Evolutionary conservation across 768 basidiomycete genomes (phyloP), one percentile per base, ranked within the genome.

Genomic region (Postia placenta): DNA sequence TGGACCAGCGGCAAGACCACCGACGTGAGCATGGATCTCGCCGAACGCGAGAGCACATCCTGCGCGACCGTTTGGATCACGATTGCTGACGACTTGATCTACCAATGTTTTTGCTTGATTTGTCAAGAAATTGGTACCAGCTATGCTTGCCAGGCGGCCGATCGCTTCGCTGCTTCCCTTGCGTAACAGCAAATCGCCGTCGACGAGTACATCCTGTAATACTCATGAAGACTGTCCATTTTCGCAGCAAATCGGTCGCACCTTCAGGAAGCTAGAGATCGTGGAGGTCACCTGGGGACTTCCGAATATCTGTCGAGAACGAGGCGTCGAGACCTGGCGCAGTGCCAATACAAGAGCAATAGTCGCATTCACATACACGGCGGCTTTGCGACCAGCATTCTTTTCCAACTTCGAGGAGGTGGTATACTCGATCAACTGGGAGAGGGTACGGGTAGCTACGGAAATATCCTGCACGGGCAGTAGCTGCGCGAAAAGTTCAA

Each of bases 41-140:
- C 92, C 92, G 59, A 98, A 92, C 0, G 94, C 87, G 30, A 93
- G 68, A 0, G 93, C 92, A 62, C 93, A 97, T 0, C 96, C 96
- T 14, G 95, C 94, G 15, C 96, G 82, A 20, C 85, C 85, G 53
- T 89, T 78, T 0, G 96, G 95, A 64, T 95, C 88, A 15, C 95
- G 86, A 64, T 98, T 96, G 66, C 76, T 91, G 48, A 98, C 92
- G 20, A 98, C 87, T 59, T 92, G 87, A 57, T 96, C 88, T 7
- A 98, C 92, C 3, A 97, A 74, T 53, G 81, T 81, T 65, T 96
- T 96, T 53, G 92, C 85, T 64, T 94, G 88, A 39, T 75, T 77
- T 0, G 89, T 87, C 43, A 97, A 73, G 71, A 93, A 95, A 36
- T 75, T 78, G 5, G 85, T 90, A 4, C 86, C 91, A 1, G 87